Conservation (phyloP, 169 alveolate genomes). For the Haemoproteus tartakovskyi region DNA sequence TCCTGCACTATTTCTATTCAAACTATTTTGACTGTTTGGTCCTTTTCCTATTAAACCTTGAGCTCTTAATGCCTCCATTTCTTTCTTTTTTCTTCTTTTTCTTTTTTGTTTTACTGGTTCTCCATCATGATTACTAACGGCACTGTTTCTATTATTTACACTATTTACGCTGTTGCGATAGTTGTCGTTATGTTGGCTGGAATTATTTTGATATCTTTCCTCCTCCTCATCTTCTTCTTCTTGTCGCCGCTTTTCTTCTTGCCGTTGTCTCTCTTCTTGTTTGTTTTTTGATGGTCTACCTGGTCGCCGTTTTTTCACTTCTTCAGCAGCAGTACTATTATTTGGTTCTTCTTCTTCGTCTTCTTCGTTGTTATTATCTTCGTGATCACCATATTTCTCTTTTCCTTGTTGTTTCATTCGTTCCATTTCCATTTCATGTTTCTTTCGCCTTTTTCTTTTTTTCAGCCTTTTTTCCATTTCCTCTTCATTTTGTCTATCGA, state of each 20-base stretch:
- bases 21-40: conserved; percentile 55
- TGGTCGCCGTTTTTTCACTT: conserved; percentile 3
- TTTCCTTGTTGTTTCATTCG: conserved; percentile 5
- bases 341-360: conserved; percentile 6
- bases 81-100: conserved; percentile 62
- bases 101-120: conserved; percentile 52
- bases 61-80: conserved; percentile 65
- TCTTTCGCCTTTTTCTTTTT: conserved; percentile 40
- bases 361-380: neutral
- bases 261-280: neutral
- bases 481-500: conserved; percentile 60
- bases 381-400: neutral
- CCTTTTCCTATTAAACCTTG: conserved; percentile 45
- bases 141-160: neutral
- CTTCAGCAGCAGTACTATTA: neutral
- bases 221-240: conserved; percentile 15
- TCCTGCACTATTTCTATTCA: conserved; percentile 29
- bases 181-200: conserved; percentile 1
- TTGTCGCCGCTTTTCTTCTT: conserved; percentile 34
- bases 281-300: conserved; percentile 34
- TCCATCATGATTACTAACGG: conserved; percentile 3
- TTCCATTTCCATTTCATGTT: conserved; percentile 44
- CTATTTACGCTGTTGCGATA: neutral
- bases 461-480: conserved; percentile 47
- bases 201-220: conserved; percentile 1